Base-by-base conservation (phyloP, 2,329 filamentous ascomycete genomes). In the Monilinia laxa region DNA sequence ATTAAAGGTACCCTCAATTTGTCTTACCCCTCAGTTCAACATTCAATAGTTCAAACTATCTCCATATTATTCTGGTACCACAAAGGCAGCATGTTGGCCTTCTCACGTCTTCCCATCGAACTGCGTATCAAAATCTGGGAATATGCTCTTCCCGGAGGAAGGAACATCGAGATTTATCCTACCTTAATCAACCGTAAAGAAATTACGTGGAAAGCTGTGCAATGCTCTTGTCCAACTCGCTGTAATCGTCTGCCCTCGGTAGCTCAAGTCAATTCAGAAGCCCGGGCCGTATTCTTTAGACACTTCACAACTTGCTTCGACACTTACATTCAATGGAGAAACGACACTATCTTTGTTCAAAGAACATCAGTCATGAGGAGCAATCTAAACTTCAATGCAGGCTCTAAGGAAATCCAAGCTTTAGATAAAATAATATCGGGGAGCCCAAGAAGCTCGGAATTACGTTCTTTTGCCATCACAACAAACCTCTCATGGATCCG, bases 241-340 rank as follows among this genome's bases (percentile, higher is more conserved):
- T 38, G 58, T 25, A 31, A 38, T 38, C 12, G 12, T 25, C 11
- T 62, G 6, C 58, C 58, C 20, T 62, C 42, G 14, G 11, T 60
- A 60, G 58, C 58, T 28, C 25, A 51, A 4, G 58, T 23, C 45
- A 62, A 38, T 25, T 23, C 25, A n/a, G 45, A 62, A 51, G 42
- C 42, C 18, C 12, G 45, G 16, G 31, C 12, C 47, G 23, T 62
- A 11, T 62, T 38, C 47, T 38, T 62, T 12, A 16, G 14, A 35
- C 58, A 38, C 28, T 62, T 62, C 9, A 38, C 58, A 12, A 51
- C 35, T 38, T 62, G 42, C n/a, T 62, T 62, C 58, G 14, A 62
- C 35, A 51, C 58, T 7, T 62, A 62, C 14, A 35, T 51, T 18
- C 42, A 51, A 62, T 51, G 42, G 58, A 35, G 38, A 10, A 49